Evolutionary conservation across 2,329 filamentous ascomycete species (phyloP), one percentile per base, ranked within the genome.

Genomic region (Stagonosporopsis rhizophila): DNA sequence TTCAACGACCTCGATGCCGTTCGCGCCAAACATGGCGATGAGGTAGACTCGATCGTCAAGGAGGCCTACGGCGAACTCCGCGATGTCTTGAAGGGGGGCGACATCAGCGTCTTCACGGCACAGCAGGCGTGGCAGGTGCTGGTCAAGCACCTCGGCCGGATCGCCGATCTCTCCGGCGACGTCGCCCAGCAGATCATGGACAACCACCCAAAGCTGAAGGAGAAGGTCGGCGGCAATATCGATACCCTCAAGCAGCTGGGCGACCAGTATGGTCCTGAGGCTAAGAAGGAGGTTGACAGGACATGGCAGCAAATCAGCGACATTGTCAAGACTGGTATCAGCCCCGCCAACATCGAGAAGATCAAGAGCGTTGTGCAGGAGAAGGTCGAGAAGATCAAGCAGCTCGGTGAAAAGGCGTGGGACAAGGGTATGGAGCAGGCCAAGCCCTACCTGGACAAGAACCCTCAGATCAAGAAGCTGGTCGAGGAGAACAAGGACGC

Each of bases 361-460:
- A 77, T 87, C 20, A 82, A 83, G 59, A 82, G 85, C 62, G 70
- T 92, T 35, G 78, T 91, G 1, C 81, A 91, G 57, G 88, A 92
- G 46, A 92, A 90, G 82, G 80, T 82, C 2, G 78, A 90, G 69
- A 81, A 89, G 72, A 68, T 92, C 28, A 82, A 85, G 76, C 83
- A 88, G 74, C 76, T 91, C 2, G 88, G 88, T 20, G 88, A 92
- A 37, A 82, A 91, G 74, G 86, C 87, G 0, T 92, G 87, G 87
- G 80, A 86, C 62, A 89, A 90, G 78, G 88, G 85, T 0, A 70
- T 90, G 42, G 86, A 92, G 75, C 81, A 90, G 75, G 87, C 85
- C 32, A 87, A 89, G 79, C 88, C 89, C 0, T 84, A 86, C 56
- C 81, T 92, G 0, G 89, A 92, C 64, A 91, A 91, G 81, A 90